Evolutionary conservation across 1,284 basidiomycete genomes (phyloP), one percentile per base, ranked within the genome.

Genomic region (Gymnopus androsaceus): DNA sequence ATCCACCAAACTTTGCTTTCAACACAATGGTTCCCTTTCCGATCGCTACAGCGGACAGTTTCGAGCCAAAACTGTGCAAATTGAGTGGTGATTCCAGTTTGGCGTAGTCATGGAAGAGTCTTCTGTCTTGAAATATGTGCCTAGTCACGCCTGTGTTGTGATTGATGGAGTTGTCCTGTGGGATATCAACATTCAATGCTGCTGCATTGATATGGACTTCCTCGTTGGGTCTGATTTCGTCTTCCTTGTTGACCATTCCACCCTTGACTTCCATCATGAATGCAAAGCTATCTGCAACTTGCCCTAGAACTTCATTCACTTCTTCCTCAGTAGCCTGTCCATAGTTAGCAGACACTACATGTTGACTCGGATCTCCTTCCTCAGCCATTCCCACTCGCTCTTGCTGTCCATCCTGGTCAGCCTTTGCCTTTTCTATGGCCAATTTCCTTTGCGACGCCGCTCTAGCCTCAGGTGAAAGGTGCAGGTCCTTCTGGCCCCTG

Each of bases 21-120:
- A 61, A 17, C n/a, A 53, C 36, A 0, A 61, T 38, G 3, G 49
- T 61, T n/a, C 60, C 57, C 42, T 59, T 61, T 19, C 60, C 60
- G 14, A 57, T 7, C 0, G 58, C 55, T 23, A 53, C 42, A 31
- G 60, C 49, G 4, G 40, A 44, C 21, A 59, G 46, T 4, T 30
- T 52, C 0, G 57, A 54, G 0, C 59, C 55, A 38, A 61, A 61
- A 0, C 58, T 55, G 15, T 61, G 50, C 0, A 61, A 55, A 21
- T 17, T n/a, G 21, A 61, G 7, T 21, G 52, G 60, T 3, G 38
- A 0, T 0, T 57, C 49, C 31, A 61, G 55, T 8, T 14, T 4
- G 2, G n/a, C 7, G 15, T 57, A 59, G 0, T 59, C 46, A 23
- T 55, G 51, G 49, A 62, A 60, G 28, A 28, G 34, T 17, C 48